Conservation (phyloP, 768 basidiomycete species). For the Kwoniella sp. region DNA sequence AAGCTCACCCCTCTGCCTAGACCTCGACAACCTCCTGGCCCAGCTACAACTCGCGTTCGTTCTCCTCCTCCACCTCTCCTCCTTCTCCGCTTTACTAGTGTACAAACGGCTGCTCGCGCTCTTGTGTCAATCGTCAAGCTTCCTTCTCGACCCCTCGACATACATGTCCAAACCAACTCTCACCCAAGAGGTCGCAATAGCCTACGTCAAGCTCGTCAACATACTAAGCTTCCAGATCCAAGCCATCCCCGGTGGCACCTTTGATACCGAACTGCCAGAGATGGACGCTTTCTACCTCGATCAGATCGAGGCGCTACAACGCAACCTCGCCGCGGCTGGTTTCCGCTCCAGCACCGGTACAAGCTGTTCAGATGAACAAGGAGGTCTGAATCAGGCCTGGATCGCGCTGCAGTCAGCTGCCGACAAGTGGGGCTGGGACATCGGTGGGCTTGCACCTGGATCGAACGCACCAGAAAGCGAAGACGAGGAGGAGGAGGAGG, state of each 20-base stretch:
- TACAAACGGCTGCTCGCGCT: constrained; percentile 51
- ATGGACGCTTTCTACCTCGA: constrained; percentile 41
- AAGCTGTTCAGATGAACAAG: not conserved
- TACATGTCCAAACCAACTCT: not conserved
- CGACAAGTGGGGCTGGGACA: constrained; percentile 31
- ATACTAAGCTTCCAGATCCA: constrained; percentile 30
- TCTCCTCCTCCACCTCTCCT: constrained; percentile 50
- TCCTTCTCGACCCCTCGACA: constrained; percentile 11
- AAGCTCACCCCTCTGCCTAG: constrained; percentile 20
- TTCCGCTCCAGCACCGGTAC: not conserved
- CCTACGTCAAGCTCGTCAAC: constrained; percentile 15
- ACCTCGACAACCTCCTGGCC: constrained; percentile 41
- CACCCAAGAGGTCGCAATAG: not conserved
- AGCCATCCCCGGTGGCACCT: constrained; percentile 34
- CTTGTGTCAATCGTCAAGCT: constrained; percentile 36
- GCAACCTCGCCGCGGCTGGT: constrained; percentile 9
- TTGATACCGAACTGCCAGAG: constrained; percentile 45
- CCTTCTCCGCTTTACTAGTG: constrained; percentile 48
- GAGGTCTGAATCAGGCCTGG: constrained; percentile 4
- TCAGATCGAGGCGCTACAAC: constrained; percentile 23
- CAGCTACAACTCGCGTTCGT: constrained; percentile 52
- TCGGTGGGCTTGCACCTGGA: constrained; percentile 2
- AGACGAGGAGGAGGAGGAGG: constrained; percentile 39
- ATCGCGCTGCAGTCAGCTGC: not conserved
- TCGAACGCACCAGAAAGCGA: constrained; percentile 2